Evolutionary conservation across 129 eudicot species (phyloP), one percentile per base, ranked within the genome.

Genomic region (Lactuca saligna): DNA sequence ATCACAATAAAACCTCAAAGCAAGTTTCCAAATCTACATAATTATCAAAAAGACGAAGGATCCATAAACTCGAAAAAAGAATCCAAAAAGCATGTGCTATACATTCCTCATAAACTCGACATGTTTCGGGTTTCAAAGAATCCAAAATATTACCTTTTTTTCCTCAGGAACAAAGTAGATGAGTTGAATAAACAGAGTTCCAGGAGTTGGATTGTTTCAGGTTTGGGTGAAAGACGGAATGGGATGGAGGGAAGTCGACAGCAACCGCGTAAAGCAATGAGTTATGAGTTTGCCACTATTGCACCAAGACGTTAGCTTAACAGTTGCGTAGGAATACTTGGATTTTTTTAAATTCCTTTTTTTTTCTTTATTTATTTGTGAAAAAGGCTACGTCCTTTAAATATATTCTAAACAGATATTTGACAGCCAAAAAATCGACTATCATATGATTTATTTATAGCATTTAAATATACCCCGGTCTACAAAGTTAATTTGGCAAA

Each of bases 231-330:
- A 32, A 9, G 66, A 6, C 62, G 20, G 74, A 39, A 41, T 14
- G 44, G 66, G 69, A 57, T 3, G 31, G 68, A 15, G 70, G 54
- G 54, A 75, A 35, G 63, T 63, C 70, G 75, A 70, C 56, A 73
- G 66, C 53, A 9, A 75, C 66, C 66, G 75, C 42, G 56, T 69
- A 37, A 34, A 8, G 60, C 50, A 35, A 49, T 67, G 49, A 25
- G 62, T 4, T 34, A 34, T 16, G 66, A 9, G 63, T 1, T 39
- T 51, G 6, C 41, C 68, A 34, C 51, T 46, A 46, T 46, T 46
- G 15, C 51, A 46, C 53, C 69, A 38, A 65, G 8, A 41, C 35
- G 61, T 13, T 38, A 70, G 68, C 71, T 64, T 25, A 60, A 75
- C 75, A 57, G 69, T 75, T 75, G 64, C 61, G 12, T 31, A 38